Percentiles rank a stretch among this genome's conserved stretches.
Evolutionary conservation across 805 yeast species (phyloP).

Genomic region (Hanseniaspora jakobsenii): DNA sequence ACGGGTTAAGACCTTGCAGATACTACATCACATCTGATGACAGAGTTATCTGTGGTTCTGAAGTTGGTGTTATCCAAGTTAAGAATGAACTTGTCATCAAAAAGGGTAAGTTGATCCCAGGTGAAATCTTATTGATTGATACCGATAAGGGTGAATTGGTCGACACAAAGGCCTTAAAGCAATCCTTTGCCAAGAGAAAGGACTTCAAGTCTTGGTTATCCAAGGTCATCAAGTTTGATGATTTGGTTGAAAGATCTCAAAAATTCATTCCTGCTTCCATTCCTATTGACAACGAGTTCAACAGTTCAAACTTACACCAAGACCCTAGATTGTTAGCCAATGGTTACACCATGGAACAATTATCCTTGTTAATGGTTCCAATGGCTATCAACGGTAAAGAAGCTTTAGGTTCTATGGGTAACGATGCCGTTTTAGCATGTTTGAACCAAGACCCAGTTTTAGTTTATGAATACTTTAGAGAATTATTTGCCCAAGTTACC

Average conservation of each 20-base stretch:
- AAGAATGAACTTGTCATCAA: conserved; percentile 70
- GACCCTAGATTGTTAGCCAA: conserved; percentile 78
- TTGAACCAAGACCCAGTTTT: conserved; percentile 83
- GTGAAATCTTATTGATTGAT: conserved; percentile 89
- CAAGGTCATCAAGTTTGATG: conserved; percentile 73
- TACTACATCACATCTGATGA: conserved; percentile 91
- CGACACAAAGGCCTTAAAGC: conserved; percentile 81
- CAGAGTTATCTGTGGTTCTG: conserved; percentile 93
- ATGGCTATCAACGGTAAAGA: conserved; percentile 91
- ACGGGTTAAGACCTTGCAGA: conserved; percentile 96
- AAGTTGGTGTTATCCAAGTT: conserved; percentile 91
- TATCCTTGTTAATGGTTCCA: conserved; percentile 70
- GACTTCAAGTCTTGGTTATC: conserved; percentile 93
- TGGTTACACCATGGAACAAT: conserved; percentile 92
- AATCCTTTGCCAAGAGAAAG: conserved; percentile 61
- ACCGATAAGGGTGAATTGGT: conserved; percentile 87
- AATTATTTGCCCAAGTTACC: conserved; percentile 94
- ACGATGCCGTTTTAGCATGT: conserved; percentile 91
- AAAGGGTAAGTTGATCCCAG: conserved; percentile 92
- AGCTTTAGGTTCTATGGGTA: conserved; percentile 97
- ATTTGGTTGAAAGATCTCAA: conserved; percentile 46
- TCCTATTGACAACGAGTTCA: conserved; percentile 19
- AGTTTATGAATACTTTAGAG: conserved; percentile 86
- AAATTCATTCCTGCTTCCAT: conserved; percentile 26
- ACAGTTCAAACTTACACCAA: conserved; percentile 41